These are phyloP conservation scores for Sporothrix mexicana DNA, from an alignment of 2,329 filamentous ascomycete species.

Conservation along the genomic window DNA sequence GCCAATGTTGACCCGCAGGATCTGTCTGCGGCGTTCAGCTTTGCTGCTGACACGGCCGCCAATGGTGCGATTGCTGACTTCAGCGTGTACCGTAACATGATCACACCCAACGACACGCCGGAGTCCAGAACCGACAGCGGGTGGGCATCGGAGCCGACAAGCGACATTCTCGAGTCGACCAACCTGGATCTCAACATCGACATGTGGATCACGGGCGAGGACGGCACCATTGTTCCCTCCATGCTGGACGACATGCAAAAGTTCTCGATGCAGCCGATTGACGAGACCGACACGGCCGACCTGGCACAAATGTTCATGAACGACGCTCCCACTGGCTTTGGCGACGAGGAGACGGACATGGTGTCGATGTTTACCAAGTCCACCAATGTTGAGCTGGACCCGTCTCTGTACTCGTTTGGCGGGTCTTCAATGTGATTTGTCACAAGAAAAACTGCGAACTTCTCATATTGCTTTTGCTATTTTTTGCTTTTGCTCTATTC, in stretches of 20 bases:
- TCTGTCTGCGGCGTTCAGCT: slow-evolving; percentile 51
- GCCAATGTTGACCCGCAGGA: slow-evolving; percentile 61
- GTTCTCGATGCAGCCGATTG: slow-evolving; percentile 44
- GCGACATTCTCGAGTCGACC: slow-evolving; percentile 64
- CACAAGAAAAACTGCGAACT: neutral
- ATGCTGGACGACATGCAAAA: slow-evolving; percentile 52
- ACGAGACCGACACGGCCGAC: slow-evolving; percentile 38
- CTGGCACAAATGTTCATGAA: slow-evolving; percentile 44
- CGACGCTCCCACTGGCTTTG: slow-evolving; percentile 45
- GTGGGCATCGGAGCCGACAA: slow-evolving; percentile 62
- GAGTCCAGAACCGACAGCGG: slow-evolving; percentile 68
- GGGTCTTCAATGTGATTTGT: neutral
- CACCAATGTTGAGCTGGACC: slow-evolving; percentile 57
- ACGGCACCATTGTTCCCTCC: slow-evolving; percentile 49
- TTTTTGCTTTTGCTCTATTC: neutral
- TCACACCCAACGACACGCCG: slow-evolving; percentile 68
- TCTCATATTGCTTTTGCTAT: neutral
- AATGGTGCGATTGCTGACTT: slow-evolving; percentile 60
- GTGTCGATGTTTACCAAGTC: slow-evolving; percentile 56
- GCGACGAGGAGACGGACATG: slow-evolving; percentile 46
- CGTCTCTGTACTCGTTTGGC: slow-evolving; percentile 46
- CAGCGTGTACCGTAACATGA: slow-evolving; percentile 56
- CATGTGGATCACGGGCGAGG: slow-evolving; percentile 54
- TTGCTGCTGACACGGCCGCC: slow-evolving; percentile 49
- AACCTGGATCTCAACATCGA: slow-evolving; percentile 59